Base-by-base conservation (phyloP, 805 yeast genomes). In the Grigorovia yakushimaensis region DNA sequence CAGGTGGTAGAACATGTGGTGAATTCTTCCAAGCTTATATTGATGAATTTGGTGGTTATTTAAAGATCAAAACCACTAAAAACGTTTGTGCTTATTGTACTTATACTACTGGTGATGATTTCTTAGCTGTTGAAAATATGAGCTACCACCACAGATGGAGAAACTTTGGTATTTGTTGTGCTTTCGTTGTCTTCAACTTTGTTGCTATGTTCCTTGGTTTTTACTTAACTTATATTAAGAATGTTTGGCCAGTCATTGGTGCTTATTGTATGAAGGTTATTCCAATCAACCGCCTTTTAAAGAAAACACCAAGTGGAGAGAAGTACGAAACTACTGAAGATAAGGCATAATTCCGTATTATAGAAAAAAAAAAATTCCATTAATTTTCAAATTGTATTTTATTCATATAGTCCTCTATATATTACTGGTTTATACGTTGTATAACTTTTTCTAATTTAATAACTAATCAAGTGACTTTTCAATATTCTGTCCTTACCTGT, bases 1-100 rank as follows among this genome's bases (percentile, higher is more conserved):
- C 81, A 5, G 47, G 50, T 9, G 88, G 87, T 5, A 61, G 63
- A 59, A 81, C 87, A 2, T 86, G 95, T 66, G 73, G 69, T 9
- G 66, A 74, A 42, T 86, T 71, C 61, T 67, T 78, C 54, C 61
- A 56, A 8, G 48, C 62, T 2, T 83, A 69, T 58, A 56, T 79
- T 41, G 55, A 61, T 5, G 48, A 48, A 21, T 69, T 69, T 9
- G 62, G 73, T 30, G 94, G 93, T 2, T 79, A 80, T 58, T 57
- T 84, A 41, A 53, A 58, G 6, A 70, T 81, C 56, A 76, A 79
- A 3, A 56, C 62, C 38, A 77, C 74, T 20, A 66, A 72, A 8
- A 50, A 62, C 8, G 53, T 52, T 20, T 74, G 79, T 56, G 57
- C 61, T 30, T 74, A 70, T 55, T 74, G 79, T 59, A 51, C 61